Evolutionary conservation across 306 rosid species (phyloP), one percentile per base, ranked within the genome.

Genomic region (Prunus dulcis): DNA sequence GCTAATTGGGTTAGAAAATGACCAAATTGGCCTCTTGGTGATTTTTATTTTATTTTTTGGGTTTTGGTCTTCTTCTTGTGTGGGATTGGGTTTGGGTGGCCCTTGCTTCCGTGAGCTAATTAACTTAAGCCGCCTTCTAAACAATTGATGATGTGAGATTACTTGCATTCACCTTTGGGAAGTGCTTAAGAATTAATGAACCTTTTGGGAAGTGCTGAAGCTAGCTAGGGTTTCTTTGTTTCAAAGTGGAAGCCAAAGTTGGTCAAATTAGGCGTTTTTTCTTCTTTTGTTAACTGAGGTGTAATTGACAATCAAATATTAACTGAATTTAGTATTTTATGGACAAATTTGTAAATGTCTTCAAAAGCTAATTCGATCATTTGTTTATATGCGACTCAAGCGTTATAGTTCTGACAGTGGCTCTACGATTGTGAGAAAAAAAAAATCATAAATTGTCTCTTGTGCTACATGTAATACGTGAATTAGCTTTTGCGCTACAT

Each of bases 11-110:
- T 74, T 62, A 1, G 0, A 82, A 38, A 87, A 74, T 85, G 82
- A 87, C 91, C 25, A 81, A 67, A 75, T 0, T 84, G 78, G 69
- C 93, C 96, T 81, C n/a, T 19, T 9, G 25, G 6, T 75, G 67
- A 74, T 61, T 81, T 71, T 77, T 43, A 65, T 69, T 52, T 15
- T 45, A 63, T 62, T 55, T 13, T 13, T 41, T 20, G 69, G 55
- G 13, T 79, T 70, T 76, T 75, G 67, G 46, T 55, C 41, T 5
- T 6, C 50, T 2, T 71, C 82, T 64, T 63, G 20, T 63, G 45
- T 32, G 46, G 23, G 13, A 49, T 19, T 18, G 22, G 63, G 47
- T 55, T 52, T 18, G 22, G 17, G 25, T 55, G 53, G 82, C 77
- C 76, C 63, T 81, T 84, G 43, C 84, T 71, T 84, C 22, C 32